phyloP scores from a whole-genome alignment of 2,329 filamentous ascomycete genomes.

The Diaporthe helianthi region DNA sequence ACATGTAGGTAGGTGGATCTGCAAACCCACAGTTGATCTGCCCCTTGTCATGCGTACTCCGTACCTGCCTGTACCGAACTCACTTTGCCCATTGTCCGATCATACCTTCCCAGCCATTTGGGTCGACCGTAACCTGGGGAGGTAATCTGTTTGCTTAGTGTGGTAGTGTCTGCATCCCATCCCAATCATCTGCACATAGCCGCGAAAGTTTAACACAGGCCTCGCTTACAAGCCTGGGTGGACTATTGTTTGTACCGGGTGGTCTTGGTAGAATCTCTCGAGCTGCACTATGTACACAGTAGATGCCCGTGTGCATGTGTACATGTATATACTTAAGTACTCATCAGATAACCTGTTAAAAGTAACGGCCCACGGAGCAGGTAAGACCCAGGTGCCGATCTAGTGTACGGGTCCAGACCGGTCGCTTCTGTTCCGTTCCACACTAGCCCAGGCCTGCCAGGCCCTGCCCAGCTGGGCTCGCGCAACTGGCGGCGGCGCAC shows the following conservation, averaged over 20 bases:
- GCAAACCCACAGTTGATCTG: not conserved
- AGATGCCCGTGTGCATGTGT: not conserved
- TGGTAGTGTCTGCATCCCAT: not conserved
- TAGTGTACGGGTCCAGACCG: constrained; percentile 33
- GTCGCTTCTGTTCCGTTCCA: constrained; percentile 25
- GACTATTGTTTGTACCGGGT: too few relatives aligned
- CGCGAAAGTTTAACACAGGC: not conserved
- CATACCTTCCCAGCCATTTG: not conserved
- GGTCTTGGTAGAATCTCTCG: not conserved
- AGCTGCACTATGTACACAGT: too few relatives aligned
- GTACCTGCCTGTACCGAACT: constrained; percentile 5
- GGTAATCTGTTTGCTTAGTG: not conserved
- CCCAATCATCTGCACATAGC: not conserved
- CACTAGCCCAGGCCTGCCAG: constrained; percentile 8
- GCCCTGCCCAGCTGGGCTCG: constrained; percentile 8
- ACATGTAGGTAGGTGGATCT: not conserved
- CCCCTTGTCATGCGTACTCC: not conserved
- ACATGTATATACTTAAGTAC: too few relatives aligned
- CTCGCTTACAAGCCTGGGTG: not conserved
- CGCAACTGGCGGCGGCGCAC: not conserved
- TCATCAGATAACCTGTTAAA: constrained; percentile 9
- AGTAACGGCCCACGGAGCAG: constrained; percentile 1
- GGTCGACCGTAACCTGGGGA: constrained; percentile 4
- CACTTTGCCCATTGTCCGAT: constrained; percentile 5
- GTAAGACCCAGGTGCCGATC: constrained; percentile 23